Base-by-base conservation (phyloP, 805 yeast species). In the Saccharomycopsis lassenensis region DNA sequence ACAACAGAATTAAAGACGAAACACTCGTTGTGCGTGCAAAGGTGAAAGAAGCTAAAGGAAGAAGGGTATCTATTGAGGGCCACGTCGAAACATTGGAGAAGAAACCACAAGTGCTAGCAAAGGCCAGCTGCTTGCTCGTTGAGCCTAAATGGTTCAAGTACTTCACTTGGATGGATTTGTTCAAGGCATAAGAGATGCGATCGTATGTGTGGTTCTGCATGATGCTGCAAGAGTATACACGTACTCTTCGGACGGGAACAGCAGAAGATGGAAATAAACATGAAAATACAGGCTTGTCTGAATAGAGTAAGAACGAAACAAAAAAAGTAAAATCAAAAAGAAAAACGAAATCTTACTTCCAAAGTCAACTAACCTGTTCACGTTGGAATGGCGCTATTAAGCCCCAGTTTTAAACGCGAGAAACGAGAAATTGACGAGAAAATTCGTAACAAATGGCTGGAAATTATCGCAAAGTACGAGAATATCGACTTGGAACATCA, bases 121-220 rank as follows among this genome's bases (percentile, higher is more conserved):
- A 63, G 11, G 86, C 85, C 0, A 60, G 58, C 22, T 81, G 93
- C 54, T 59, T 82, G 2, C 61, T 85, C 42, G 91, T 85, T 2
- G 94, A 85, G 51, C 95, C 95, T 3, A 75, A 65, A 48, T 85
- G 95, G 94, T 83, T 83, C 58, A 78, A 73, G 50, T 82, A 74
- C 50, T 58, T 83, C 36, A 52, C 55, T 7, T 71, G 79, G 77
- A 56, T 71, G 14, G 65, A 66, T 18, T 41, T 65, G 15, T 65
- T 66, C 36, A 51, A 38, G 36, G 35, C 23, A 11, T n/a, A n/a
- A n/a, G n/a, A n/a, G n/a, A n/a, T n/a, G n/a, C n/a, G n/a, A n/a
- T n/a, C n/a, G n/a, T n/a, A n/a, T n/a, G n/a, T n/a, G n/a, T n/a
- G n/a, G n/a, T n/a, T n/a, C n/a, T n/a, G n/a, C n/a, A n/a, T n/a